A percentile compares a stretch with the other conserved stretches of the same genome.
phyloP scores from a whole-genome alignment of 1,139 yeast genomes.

The Candida sojae region DNA sequence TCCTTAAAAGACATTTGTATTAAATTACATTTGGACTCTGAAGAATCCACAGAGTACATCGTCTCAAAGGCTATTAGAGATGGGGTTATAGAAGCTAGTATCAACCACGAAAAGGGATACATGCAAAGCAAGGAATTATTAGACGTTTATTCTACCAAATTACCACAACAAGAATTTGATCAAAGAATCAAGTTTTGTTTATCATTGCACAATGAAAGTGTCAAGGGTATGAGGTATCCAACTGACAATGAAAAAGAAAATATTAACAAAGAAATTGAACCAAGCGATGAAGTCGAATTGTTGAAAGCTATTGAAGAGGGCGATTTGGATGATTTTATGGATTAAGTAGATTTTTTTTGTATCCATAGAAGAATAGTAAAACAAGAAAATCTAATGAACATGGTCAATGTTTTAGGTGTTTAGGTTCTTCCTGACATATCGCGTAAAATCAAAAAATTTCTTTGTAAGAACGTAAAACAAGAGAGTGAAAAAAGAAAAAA shows the following conservation, averaged over 20 bases:
- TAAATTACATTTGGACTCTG: constrained; percentile 88
- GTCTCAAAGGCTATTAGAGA: constrained; percentile 97
- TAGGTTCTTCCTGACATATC: neutral
- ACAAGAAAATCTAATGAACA: too few species aligned
- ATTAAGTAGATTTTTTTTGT: constrained; percentile 20
- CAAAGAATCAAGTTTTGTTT: constrained; percentile 93
- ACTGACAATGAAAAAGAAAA: constrained; percentile 39
- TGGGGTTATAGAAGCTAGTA: constrained; percentile 94
- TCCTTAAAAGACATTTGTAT: constrained; percentile 89
- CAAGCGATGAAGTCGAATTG: constrained; percentile 45
- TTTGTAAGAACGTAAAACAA: neutral
- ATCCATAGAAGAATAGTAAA: neutral
- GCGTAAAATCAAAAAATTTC: neutral
- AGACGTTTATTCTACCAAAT: constrained; percentile 84
- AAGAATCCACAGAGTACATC: constrained; percentile 94
- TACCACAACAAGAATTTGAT: constrained; percentile 87
- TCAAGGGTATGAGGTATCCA: constrained; percentile 95
- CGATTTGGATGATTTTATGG: constrained; percentile 53
- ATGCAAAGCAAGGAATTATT: constrained; percentile 88
- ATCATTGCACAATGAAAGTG: constrained; percentile 86
- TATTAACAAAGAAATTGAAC: constrained; percentile 28
- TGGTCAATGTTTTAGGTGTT: too few species aligned
- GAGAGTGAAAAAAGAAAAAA: neutral
- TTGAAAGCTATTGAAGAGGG: constrained; percentile 53
- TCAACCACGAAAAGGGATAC: constrained; percentile 87